Evolutionary conservation across 495 filamentous ascomycete genomes (phyloP), one percentile per base, ranked within the genome.

Genomic region (Aspergillus sclerotiicarbonarius): DNA sequence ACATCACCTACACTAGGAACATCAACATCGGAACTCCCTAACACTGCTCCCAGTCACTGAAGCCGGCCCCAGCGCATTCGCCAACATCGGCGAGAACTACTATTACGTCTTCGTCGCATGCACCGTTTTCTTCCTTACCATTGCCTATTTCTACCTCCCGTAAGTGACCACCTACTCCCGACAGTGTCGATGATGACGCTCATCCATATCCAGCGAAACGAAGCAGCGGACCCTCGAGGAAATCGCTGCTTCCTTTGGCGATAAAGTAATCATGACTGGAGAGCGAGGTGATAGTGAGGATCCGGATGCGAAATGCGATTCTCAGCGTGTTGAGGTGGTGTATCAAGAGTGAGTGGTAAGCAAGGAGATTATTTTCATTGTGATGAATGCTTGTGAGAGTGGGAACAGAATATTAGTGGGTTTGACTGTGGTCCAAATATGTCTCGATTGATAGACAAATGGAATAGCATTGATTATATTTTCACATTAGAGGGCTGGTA

Each of bases 101-200:
- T 85, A 85, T 60, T 85, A 83, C 51, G 82, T 84, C 32, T 84
- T 84, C 39, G 79, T 82, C 9, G 77, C 51, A 6, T 84, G 81
- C 60, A 76, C 79, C 1, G 8, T 63, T 0, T 74, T 83, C 62
- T 85, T 83, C 67, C 58, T 82, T 1, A 63, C 68, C 12, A 52
- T 83, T 21, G 79, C 79, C 0, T 85, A 81, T 60, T 69, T 82
- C 33, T 83, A 75, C 64, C 84, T 84, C 67, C 82, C 81, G 63
- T 80, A 64, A 45, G 76, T 75, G 31, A 29, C 10, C 3, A 15
- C n/a, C 6, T 45, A 25, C 6, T 39, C n/a, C 20, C 7, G 25
- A 13, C 46, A 15, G 19, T 54, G 30, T 49, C 50, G 30, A 0
- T 1, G n/a, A 30, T 30, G 10, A 15, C 10, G 41, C 32, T 30